Evolutionary conservation across 768 basidiomycete genomes (phyloP), one percentile per base, ranked within the genome.

Genomic region (Lentinula aciculospora): DNA sequence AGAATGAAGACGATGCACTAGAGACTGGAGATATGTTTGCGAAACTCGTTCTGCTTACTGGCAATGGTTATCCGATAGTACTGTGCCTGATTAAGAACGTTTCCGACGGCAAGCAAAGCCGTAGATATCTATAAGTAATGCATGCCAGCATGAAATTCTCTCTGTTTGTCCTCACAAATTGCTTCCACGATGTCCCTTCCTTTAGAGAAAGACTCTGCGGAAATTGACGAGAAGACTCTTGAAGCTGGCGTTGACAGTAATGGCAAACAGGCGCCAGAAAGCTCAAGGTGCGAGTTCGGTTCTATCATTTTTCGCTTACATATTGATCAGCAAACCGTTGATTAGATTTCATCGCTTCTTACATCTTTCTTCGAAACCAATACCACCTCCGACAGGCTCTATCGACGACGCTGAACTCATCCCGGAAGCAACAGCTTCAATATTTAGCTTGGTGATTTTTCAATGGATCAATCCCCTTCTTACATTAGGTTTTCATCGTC

Each of bases 381-480:
- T 76, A 3, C 73, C 72, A 12, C 76, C 76, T 7, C 74, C 86
- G 1, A 78, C 74, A 57, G 63, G 64, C 6, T 85, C 84, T 2
- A 67, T 89, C 1, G 80, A 86, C 47, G 84, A 87, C 56, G 80
- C 87, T 2, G 67, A 70, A 1, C 61, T 82, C 9, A 83, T 84
- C 2, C 92, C 91, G 0, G 90, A 94, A 63, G 77, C 73, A 2
- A 78, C 76, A 1, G 90, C 91, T 0, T 75, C 77, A 37, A 79
- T 82, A 67, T 78, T 83, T 60, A 79, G 74, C 62, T 65, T 80
- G 4, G 61, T 92, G 3, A 85, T 83, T 31, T 95, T 93, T 62
- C 69, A 70, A 44, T 94, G 93, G 92, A 77, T 94, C 19, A 84
- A 83, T 2, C 80, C 83, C 2, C 70, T 94, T 23, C 77, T 95